phyloP scores from a whole-genome alignment of 2,329 filamentous ascomycete species.

The Helotiales sp. region DNA sequence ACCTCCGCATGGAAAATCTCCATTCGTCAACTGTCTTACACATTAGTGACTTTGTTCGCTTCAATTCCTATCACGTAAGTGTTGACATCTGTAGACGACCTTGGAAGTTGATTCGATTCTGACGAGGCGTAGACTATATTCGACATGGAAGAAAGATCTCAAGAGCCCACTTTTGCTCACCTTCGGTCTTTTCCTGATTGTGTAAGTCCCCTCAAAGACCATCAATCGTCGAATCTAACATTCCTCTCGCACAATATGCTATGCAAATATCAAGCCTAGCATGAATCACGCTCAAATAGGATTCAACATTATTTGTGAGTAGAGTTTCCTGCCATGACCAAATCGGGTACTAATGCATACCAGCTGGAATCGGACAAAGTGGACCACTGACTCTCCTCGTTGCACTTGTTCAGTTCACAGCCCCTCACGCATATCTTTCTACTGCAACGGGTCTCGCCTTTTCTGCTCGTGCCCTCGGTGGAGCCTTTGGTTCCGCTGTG shows the following conservation, averaged over 20 bases:
- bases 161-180: conserved; percentile 53
- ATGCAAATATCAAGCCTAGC: conserved; percentile 50
- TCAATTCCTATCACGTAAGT: conserved; percentile 50
- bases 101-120: conserved; percentile 1
- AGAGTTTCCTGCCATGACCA: neutral
- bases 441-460: conserved; percentile 59
- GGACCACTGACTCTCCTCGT: conserved; percentile 56
- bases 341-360: conserved; percentile 4
- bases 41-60: conserved; percentile 47
- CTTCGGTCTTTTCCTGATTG: conserved; percentile 53
- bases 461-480: conserved; percentile 57
- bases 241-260: conserved; percentile 49
- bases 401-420: conserved; percentile 57
- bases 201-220: conserved; percentile 43
- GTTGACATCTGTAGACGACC: conserved; percentile 11
- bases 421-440: conserved; percentile 57
- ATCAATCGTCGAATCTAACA: conserved; percentile 12
- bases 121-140: conserved; percentile 44
- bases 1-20: conserved; percentile 53
- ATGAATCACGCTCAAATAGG: conserved; percentile 53
- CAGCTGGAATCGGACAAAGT: conserved; percentile 53
- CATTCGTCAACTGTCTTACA: conserved; percentile 53
- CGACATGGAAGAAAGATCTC: conserved; percentile 55
- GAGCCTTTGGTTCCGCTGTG: conserved; percentile 58
- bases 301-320: conserved; percentile 50